These are phyloP conservation scores for Xylariaceae sp. DNA, from an alignment of 2,329 filamentous ascomycete species.

Conservation along the genomic window DNA sequence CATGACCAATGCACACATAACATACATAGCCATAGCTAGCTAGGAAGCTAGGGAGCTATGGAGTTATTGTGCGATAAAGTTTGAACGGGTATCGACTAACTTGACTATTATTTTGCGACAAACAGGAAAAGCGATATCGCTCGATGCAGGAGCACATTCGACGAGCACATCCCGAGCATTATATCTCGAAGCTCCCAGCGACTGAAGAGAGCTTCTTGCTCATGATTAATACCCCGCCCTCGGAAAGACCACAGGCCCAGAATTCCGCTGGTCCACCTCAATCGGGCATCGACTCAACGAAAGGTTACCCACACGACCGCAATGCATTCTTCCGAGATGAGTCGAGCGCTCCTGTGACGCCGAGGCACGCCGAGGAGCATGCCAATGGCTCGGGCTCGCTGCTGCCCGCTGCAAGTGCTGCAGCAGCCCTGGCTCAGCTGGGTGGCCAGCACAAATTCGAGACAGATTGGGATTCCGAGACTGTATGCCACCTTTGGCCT, in stretches of 20 bases:
- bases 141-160: conserved; percentile 99
- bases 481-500: conserved; percentile 58
- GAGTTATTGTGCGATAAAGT: conserved; percentile 7
- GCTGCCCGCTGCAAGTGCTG: conserved; percentile 76
- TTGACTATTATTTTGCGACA: conserved; percentile 37
- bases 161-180: conserved; percentile 94
- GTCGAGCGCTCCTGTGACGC: conserved; percentile 70
- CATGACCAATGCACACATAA: conserved; percentile 3
- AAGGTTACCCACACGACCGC: conserved; percentile 66
- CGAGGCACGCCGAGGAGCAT: conserved; percentile 73
- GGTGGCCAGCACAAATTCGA: conserved; percentile 75
- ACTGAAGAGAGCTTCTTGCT: conserved; percentile 97
- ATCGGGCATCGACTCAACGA: conserved; percentile 35
- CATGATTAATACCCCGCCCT: conserved; percentile 92
- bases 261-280: conserved; percentile 42
- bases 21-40: conserved; percentile 2
- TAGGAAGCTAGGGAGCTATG: no score
- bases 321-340: conserved; percentile 73
- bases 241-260: conserved; percentile 66
- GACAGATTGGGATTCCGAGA: conserved; percentile 78
- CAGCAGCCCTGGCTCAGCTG: conserved; percentile 85
- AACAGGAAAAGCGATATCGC: conserved; percentile 90
- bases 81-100: conserved; percentile 5
- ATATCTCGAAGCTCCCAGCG: conserved; percentile 96
- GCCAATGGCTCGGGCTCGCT: conserved; percentile 60